Evolutionary conservation across 441 rosid genomes (phyloP).

Genomic region (Viola pubescens): DNA sequence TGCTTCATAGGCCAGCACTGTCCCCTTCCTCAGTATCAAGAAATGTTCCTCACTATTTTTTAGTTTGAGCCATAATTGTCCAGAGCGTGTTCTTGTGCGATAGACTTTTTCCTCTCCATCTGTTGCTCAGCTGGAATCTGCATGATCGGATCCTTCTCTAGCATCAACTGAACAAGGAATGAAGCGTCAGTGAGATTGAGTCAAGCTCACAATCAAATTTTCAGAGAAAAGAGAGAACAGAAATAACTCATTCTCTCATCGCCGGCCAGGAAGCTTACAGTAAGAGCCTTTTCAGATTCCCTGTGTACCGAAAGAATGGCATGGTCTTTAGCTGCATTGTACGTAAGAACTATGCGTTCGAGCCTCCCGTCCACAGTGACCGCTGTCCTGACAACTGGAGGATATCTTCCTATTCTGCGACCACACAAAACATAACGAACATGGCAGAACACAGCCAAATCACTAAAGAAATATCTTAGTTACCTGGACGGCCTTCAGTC

Average conservation of each 20-base stretch:
- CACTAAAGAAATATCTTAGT: neutral
- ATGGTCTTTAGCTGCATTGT: constrained; percentile 79
- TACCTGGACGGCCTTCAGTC: constrained; percentile 80
- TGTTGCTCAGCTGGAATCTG: constrained; percentile 63
- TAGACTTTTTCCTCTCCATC: constrained; percentile 60
- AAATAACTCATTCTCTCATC: neutral
- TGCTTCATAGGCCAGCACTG: constrained; percentile 22
- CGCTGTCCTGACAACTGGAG: constrained; percentile 85
- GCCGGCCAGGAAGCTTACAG: constrained; percentile 9
- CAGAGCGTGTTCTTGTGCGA: constrained; percentile 65
- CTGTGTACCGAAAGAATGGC: constrained; percentile 75
- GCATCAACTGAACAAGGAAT: constrained; percentile 42
- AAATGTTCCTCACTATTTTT: constrained; percentile 93
- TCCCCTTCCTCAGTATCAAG: constrained; percentile 38
- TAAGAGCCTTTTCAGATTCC: constrained; percentile 71
- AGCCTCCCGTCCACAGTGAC: constrained; percentile 94
- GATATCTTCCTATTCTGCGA: constrained; percentile 71
- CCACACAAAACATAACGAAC: neutral
- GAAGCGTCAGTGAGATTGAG: too few species aligned
- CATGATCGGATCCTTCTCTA: constrained; percentile 62
- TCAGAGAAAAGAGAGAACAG: too few species aligned
- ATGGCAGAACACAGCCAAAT: too few species aligned
- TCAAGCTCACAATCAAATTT: too few species aligned
- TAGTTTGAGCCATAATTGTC: too few species aligned
- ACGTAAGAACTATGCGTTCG: constrained; percentile 79